A percentile compares a stretch with the other conserved stretches of the same genome.
Conservation (phyloP, 176 grass and related monocot species). For the sorghum (Sorghum bicolor) region Sorghum_bicolor_NCBIv3 NC_012873.2:59832501-59833000, state of each 20-base stretch:
- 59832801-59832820: constrained; percentile 4
- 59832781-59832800: constrained; percentile 30
- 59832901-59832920: neutral
- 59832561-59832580: constrained; percentile 25
- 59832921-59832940: neutral
- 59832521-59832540: constrained; percentile 6
- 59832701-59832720: constrained; percentile 18
- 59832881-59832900: neutral
- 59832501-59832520: neutral
- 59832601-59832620: constrained; percentile 36
- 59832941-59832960: neutral
- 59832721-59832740: constrained; percentile 20
- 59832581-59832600: constrained; percentile 12
- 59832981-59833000: neutral
- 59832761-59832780: constrained; percentile 32
- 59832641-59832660: constrained; percentile 30
- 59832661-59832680: constrained; percentile 35
- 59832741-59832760: neutral
- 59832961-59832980: neutral
- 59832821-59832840: neutral
- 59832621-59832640: constrained; percentile 40
- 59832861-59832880: neutral
- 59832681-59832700: neutral
- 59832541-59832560: constrained; percentile 1
- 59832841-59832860: neutral